These are phyloP conservation scores for Zarea fungicola DNA, from an alignment of 2,329 filamentous ascomycete species.

Conservation along the genomic window DNA sequence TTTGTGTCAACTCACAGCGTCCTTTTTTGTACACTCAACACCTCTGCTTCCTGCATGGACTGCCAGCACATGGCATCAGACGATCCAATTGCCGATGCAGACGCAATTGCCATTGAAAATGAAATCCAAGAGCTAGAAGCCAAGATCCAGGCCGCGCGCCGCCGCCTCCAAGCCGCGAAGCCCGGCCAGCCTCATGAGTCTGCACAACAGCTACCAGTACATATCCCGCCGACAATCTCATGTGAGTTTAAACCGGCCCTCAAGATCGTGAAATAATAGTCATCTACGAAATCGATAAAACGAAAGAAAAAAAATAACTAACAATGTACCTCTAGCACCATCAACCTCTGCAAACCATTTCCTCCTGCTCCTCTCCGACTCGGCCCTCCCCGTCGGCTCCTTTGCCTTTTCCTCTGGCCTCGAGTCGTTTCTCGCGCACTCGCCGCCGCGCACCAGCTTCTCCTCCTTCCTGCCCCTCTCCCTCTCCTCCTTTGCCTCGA, in stretches of 20 bases:
- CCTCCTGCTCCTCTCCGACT: constrained; percentile 73
- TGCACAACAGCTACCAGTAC: neutral
- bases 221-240: constrained; percentile 14
- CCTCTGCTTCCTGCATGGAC: neutral
- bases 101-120: constrained; percentile 36
- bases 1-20: neutral
- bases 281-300: no score
- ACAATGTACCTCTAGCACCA: neutral
- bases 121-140: constrained; percentile 57
- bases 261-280: no score
- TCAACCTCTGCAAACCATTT: constrained; percentile 46
- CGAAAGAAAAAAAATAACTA: no score
- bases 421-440: constrained; percentile 75
- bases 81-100: constrained; percentile 18
- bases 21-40: neutral
- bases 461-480: constrained; percentile 64
- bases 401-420: constrained; percentile 82
- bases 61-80: constrained; percentile 16
- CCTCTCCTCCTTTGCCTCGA: constrained; percentile 64
- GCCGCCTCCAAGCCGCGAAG: constrained; percentile 34
- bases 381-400: constrained; percentile 75
- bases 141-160: constrained; percentile 41
- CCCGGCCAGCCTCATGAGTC: neutral
- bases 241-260: constrained; percentile 16
- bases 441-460: constrained; percentile 42